Percentiles rank a stretch among this genome's conserved stretches.
These are phyloP conservation scores for Talaromyces sp. DNA, from an alignment of 2,329 filamentous ascomycete species.

Conservation along the genomic window DNA sequence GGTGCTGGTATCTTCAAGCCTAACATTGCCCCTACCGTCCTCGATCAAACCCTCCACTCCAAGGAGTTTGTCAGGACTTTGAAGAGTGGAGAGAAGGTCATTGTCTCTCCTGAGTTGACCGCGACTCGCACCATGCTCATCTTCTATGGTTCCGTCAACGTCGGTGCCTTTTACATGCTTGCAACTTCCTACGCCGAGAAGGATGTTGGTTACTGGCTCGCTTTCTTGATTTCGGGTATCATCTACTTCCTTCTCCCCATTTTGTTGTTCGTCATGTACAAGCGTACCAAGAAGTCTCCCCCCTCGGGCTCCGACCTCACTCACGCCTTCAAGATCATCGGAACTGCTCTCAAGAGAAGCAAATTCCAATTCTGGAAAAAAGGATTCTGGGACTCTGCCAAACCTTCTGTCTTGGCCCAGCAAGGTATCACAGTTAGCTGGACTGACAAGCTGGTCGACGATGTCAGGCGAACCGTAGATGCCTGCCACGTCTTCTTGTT, in stretches of 20 bases:
- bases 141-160: slow-evolving; percentile 71
- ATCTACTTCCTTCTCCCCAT: slow-evolving; percentile 38
- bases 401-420: slow-evolving; percentile 30
- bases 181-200: slow-evolving; percentile 72
- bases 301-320: slow-evolving; percentile 35
- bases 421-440: slow-evolving; percentile 29
- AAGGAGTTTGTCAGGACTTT: slow-evolving; percentile 56
- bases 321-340: slow-evolving; percentile 33
- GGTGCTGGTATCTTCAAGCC: slow-evolving; percentile 56
- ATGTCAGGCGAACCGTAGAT: slow-evolving; percentile 32
- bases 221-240: slow-evolving; percentile 30
- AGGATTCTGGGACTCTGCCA: slow-evolving; percentile 36
- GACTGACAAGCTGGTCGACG: slow-evolving; percentile 36
- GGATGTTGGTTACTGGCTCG: slow-evolving; percentile 57
- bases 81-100: slow-evolving; percentile 60
- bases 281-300: slow-evolving; percentile 30
- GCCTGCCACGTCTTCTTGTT: slow-evolving; percentile 38
- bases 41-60: slow-evolving; percentile 64
- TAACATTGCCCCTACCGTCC: slow-evolving; percentile 70
- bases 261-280: slow-evolving; percentile 34
- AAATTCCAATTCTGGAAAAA: slow-evolving; percentile 32
- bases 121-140: slow-evolving; percentile 64
- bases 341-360: slow-evolving; percentile 31
- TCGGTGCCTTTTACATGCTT: slow-evolving; percentile 61
- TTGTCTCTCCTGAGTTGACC: slow-evolving; percentile 67